Percentiles rank a stretch among this genome's conserved stretches.
phyloP scores from a whole-genome alignment of 139 green algal species.

The Tetraselmis chui region DNA sequence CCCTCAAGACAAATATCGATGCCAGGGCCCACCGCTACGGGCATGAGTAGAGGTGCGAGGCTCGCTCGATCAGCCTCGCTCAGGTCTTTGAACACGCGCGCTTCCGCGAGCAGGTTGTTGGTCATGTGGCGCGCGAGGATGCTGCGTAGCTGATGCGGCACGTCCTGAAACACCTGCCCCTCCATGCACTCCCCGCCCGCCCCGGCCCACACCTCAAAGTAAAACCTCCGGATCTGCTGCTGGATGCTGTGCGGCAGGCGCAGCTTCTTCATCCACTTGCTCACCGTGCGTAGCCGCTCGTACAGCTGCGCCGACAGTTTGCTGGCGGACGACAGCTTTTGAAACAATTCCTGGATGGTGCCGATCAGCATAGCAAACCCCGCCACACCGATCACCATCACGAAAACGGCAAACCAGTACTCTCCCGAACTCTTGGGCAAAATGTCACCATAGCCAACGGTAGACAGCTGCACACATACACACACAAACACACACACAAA shows the following conservation, averaged over 20 bases:
- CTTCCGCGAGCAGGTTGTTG: neutral
- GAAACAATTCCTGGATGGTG: neutral
- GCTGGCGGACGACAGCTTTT: neutral
- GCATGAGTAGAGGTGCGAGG: neutral
- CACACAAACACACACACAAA: no score
- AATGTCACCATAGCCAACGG: neutral
- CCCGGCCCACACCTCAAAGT: neutral
- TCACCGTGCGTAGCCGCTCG: neutral
- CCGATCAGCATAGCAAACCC: neutral
- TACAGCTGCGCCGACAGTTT: neutral
- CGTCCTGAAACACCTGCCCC: neutral
- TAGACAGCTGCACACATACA: neutral
- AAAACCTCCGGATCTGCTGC: neutral
- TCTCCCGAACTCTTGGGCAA: neutral
- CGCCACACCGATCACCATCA: neutral
- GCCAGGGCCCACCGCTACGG: neutral
- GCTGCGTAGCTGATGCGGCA: neutral
- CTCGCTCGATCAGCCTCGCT: neutral
- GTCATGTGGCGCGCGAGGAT: neutral
- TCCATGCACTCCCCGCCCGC: neutral
- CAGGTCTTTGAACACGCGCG: neutral
- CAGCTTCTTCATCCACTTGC: neutral
- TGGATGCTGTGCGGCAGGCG: neutral
- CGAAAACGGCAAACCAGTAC: neutral
- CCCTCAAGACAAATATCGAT: neutral